Evolutionary conservation across 2,329 filamentous ascomycete species (phyloP).

Genomic region (Cryphonectria japonica): DNA sequence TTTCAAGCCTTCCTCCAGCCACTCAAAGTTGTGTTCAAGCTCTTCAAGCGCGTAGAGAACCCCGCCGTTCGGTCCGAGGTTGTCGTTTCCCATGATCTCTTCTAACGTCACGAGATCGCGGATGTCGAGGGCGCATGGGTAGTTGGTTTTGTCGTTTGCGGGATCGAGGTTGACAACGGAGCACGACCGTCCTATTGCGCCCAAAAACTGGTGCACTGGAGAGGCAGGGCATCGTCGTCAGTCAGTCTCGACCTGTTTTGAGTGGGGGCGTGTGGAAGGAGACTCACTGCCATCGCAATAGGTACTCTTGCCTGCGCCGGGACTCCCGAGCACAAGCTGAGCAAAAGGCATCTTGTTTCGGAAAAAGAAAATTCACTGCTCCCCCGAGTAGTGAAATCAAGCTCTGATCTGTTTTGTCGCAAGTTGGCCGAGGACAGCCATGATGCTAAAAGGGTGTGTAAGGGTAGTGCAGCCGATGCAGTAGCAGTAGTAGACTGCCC

Average conservation of each 20-base stretch:
- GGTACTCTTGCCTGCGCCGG: constrained; percentile 93
- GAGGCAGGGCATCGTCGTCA: not conserved
- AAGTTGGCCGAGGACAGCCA: not conserved
- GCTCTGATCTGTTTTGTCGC: not conserved
- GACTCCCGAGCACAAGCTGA: constrained; percentile 90
- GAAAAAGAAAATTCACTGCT: not conserved
- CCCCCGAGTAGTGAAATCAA: not conserved
- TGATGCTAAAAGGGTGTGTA: not conserved
- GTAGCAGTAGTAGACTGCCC: constrained; percentile 16
- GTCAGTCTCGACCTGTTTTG: constrained; percentile 15
- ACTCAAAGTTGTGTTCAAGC: constrained; percentile 90
- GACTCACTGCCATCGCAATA: constrained; percentile 89
- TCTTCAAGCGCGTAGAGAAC: constrained; percentile 94
- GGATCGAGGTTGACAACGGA: constrained; percentile 96
- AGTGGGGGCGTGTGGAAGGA: constrained; percentile 4
- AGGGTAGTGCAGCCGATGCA: not conserved
- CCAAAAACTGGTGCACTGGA: constrained; percentile 92
- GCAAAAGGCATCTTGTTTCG: constrained; percentile 59
- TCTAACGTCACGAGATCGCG: constrained; percentile 87
- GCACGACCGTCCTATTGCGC: constrained; percentile 91
- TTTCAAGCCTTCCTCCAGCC: constrained; percentile 81
- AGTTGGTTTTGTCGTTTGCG: constrained; percentile 90
- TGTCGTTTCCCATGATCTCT: constrained; percentile 91
- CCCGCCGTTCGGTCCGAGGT: constrained; percentile 88
- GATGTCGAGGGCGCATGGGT: constrained; percentile 88